These are phyloP conservation scores for Anthracocystis panici-leucophaei DNA, from an alignment of 1,284 basidiomycete species.

Conservation along the genomic window DNA sequence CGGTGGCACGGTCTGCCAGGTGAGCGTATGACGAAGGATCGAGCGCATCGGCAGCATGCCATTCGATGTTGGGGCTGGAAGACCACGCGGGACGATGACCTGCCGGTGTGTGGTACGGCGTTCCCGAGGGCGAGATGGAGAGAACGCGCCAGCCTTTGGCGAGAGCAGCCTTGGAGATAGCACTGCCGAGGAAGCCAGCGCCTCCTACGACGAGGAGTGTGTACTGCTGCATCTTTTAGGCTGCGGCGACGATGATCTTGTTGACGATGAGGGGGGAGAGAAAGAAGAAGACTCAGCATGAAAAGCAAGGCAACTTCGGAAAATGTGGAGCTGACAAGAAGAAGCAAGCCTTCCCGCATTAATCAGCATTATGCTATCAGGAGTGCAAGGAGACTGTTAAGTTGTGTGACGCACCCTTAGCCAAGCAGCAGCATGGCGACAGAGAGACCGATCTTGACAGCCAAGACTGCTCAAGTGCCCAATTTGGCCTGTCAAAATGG, in stretches of 20 bases:
- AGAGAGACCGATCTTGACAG: background rate
- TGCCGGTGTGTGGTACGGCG: slow-evolving; percentile 84
- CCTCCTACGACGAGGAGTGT: slow-evolving; percentile 81
- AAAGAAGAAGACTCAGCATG: background rate
- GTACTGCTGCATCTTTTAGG: slow-evolving; percentile 24
- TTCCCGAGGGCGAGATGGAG: slow-evolving; percentile 88
- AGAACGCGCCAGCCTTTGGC: slow-evolving; percentile 86
- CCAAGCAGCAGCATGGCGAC: slow-evolving; percentile 7
- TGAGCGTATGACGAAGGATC: slow-evolving; percentile 80
- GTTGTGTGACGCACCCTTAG: slow-evolving; percentile 13
- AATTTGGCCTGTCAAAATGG: slow-evolving; percentile 3
- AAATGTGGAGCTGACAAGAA: slow-evolving; percentile 19
- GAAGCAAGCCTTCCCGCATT: background rate
- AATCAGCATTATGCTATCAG: slow-evolving; percentile 29
- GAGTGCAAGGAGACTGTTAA: background rate
- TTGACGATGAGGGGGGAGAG: background rate
- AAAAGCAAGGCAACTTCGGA: background rate
- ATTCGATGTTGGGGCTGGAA: slow-evolving; percentile 64
- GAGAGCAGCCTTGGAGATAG: slow-evolving; percentile 87
- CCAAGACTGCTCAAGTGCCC: slow-evolving; percentile 3
- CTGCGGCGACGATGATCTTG: background rate
- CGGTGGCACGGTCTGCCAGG: slow-evolving; percentile 77
- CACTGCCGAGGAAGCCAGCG: slow-evolving; percentile 94
- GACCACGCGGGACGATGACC: slow-evolving; percentile 91
- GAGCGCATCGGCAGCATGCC: slow-evolving; percentile 74